These are phyloP conservation scores for Salix caprea DNA, from an alignment of 345 rosid species.

Conservation along the genomic window DNA sequence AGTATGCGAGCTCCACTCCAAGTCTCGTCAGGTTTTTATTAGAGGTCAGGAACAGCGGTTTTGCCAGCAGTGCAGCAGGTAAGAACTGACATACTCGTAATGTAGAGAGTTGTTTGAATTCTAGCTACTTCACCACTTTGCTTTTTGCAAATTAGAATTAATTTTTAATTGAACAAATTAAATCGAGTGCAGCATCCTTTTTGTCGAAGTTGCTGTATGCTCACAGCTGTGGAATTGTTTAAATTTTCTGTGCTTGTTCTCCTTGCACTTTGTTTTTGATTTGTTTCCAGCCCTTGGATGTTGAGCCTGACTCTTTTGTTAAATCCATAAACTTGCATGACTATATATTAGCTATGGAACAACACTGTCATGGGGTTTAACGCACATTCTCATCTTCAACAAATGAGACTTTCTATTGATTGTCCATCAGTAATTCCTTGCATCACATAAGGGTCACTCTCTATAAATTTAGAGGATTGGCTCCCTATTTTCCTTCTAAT, in stretches of 20 bases:
- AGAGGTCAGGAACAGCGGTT: slow-evolving; percentile 60
- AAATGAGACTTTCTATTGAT: neutral
- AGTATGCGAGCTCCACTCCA: slow-evolving; percentile 69
- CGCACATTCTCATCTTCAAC: neutral
- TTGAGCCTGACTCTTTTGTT: neutral
- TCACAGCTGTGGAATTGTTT: neutral
- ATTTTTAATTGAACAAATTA: neutral
- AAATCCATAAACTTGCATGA: neutral
- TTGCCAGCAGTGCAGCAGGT: slow-evolving; percentile 92
- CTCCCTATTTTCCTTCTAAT: neutral
- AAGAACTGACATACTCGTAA: slow-evolving; percentile 3
- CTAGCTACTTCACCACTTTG: neutral
- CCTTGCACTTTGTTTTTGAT: neutral
- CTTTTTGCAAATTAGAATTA: neutral
- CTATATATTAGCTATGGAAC: neutral
- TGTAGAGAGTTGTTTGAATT: neutral
- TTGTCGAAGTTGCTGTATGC: neutral
- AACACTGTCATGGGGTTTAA: neutral
- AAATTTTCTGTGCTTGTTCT: neutral
- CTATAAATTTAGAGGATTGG: neutral
- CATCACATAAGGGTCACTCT: neutral
- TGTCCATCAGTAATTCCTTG: neutral
- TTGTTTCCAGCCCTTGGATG: neutral
- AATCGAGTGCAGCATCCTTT: neutral
- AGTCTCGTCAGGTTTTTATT: slow-evolving; percentile 54